Base-by-base conservation (phyloP, 495 filamentous ascomycete species). In the Penicillium cosmopolitanum region DNA sequence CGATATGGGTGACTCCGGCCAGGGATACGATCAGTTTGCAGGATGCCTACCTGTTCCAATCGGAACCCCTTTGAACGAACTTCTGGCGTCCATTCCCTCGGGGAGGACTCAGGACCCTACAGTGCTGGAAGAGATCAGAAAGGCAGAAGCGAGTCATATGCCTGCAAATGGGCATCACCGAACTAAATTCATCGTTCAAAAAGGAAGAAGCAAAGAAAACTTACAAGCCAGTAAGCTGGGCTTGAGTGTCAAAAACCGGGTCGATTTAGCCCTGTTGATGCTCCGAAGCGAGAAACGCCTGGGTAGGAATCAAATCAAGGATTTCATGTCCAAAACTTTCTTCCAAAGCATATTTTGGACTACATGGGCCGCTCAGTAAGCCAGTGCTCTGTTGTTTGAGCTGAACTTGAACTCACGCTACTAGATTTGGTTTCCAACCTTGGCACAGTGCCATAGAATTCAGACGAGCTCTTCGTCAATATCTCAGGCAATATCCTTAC, bases 371-470 rank as follows among this genome's bases (percentile, higher is more conserved):
- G 34, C 55, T 4, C 58, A 62, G 63, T 65, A 50, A 42, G 58
- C 55, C 18, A 43, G 28, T 6, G 1, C 28, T 31, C 28, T 6
- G 28, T 2, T 31, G 28, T 31, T 31, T 31, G 6, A 7, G 28
- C 5, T 31, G 28, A 31, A 31, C 4, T 31, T 9, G 28, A 31
- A 31, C 28, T 31, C 28, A 31, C 6, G 28, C 28, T 31, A 31
- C 28, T 51, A 66, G 60, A 51, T 69, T 70, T 60, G 68, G 66
- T 2, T 75, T 78, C 42, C 66, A 74, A 43, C 70, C 72, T 12
- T 72, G 71, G 68, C 75, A 78, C 58, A 72, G 68, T 44, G 70
- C 68, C n/a, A 65, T 67, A 12, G 74, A 77, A 51, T 70, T 77
- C 36, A 69, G 63, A 10, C 67, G 74, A 6, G 56, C 58, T 34